Conservation (phyloP, 2,329 filamentous ascomycete species). For the Cucurbitaria berberidis region DNA sequence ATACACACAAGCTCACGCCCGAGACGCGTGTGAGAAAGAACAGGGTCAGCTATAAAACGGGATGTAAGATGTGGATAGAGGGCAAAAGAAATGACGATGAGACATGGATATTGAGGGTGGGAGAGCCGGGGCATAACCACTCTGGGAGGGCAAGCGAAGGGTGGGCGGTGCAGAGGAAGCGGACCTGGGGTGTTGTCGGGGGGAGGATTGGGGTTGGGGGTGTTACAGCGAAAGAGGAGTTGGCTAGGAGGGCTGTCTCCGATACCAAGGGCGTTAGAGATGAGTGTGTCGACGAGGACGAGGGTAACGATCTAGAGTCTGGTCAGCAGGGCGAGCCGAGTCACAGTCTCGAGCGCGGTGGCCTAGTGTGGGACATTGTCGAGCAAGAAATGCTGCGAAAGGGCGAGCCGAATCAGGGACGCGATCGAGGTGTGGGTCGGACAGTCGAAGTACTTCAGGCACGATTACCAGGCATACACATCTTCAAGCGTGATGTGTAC, state of each 20-base stretch:
- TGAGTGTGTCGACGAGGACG: slow-evolving; percentile 5
- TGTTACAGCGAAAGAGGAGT: slow-evolving; percentile 41
- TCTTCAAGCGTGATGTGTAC: slow-evolving; percentile 47
- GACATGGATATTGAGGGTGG: slow-evolving; percentile 38
- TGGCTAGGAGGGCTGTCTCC: slow-evolving; percentile 10
- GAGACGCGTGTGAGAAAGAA: slow-evolving; percentile 45
- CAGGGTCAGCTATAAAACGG: slow-evolving; percentile 43
- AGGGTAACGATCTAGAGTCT: slow-evolving; percentile 5
- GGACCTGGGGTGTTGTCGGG: slow-evolving; percentile 43
- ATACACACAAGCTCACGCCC: slow-evolving; percentile 45
- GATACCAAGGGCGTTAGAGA: slow-evolving; percentile 5
- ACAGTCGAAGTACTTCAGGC: slow-evolving; percentile 41
- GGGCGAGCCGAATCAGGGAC: slow-evolving; percentile 29
- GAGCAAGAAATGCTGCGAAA: slow-evolving; percentile 45
- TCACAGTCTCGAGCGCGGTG: slow-evolving; percentile 37
- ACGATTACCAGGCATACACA: slow-evolving; percentile 39
- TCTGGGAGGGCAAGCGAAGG: slow-evolving; percentile 34
- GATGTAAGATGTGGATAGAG: slow-evolving; percentile 47
- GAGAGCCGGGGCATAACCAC: slow-evolving; percentile 41
- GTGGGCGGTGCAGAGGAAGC: slow-evolving; percentile 42
- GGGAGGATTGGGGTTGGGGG: slow-evolving; percentile 39
- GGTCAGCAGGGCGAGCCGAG: slow-evolving; percentile 11
- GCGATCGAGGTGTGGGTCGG: slow-evolving; percentile 40
- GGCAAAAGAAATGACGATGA: slow-evolving; percentile 41
- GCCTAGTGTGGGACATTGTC: slow-evolving; percentile 43